These are phyloP conservation scores for Aspergillus baeticus DNA, from an alignment of 495 filamentous ascomycete genomes.

Conservation along the genomic window DNA sequence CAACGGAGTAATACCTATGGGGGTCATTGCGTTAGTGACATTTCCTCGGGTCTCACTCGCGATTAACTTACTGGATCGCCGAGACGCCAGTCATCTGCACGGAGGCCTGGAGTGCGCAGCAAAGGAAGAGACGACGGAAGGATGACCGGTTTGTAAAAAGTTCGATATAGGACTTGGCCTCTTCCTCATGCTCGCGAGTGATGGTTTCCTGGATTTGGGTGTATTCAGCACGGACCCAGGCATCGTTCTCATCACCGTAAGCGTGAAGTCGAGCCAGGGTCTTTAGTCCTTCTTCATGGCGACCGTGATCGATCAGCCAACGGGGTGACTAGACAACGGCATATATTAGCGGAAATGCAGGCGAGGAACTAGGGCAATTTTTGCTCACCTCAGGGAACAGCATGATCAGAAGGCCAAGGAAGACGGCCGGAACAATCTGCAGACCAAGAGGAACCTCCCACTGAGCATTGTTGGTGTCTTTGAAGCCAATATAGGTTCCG, in stretches of 20 bases:
- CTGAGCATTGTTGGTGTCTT: conserved; percentile 40
- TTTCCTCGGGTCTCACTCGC: not conserved
- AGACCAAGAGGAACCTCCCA: conserved; percentile 44
- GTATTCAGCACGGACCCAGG: conserved; percentile 46
- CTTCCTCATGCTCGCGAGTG: conserved; percentile 53
- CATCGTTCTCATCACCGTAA: conserved; percentile 40
- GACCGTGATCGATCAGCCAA: conserved; percentile 53
- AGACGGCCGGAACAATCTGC: conserved; percentile 42
- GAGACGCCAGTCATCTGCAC: conserved; percentile 74
- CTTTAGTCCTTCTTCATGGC: conserved; percentile 46
- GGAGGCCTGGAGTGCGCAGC: conserved; percentile 64
- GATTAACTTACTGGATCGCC: conserved; percentile 56
- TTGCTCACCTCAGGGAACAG: conserved; percentile 48
- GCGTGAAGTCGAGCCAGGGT: conserved; percentile 52
- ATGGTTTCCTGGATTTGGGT: conserved; percentile 42
- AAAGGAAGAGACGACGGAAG: conserved; percentile 68
- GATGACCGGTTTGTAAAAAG: conserved; percentile 62
- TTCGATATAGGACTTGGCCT: conserved; percentile 67
- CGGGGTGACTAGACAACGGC: conserved; percentile 43
- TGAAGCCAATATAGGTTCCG: conserved; percentile 48
- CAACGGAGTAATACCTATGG: conserved; percentile 62
- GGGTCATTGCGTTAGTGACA: not conserved
- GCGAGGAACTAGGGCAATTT: no score
- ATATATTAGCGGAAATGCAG: conserved; percentile 4
- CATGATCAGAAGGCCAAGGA: conserved; percentile 39